A percentile compares a stretch with the other conserved stretches of the same genome.
phyloP scores from a whole-genome alignment of 345 rosid species.

The Gossypium anomalum region DNA sequence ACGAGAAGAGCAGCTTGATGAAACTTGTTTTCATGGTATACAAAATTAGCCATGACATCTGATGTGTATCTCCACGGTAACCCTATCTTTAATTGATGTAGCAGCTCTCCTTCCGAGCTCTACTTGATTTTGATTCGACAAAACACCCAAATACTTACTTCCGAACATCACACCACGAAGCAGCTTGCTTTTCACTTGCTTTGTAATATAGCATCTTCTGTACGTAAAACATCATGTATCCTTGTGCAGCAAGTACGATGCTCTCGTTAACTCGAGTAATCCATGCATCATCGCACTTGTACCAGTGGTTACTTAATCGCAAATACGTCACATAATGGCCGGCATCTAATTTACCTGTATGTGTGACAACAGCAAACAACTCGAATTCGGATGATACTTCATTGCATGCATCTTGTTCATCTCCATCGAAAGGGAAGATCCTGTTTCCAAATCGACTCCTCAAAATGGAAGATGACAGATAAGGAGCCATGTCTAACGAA shows the following conservation, averaged over 20 bases:
- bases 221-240: conserved; percentile 68
- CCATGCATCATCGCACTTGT: conserved; percentile 74
- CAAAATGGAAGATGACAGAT: conserved; percentile 59
- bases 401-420: conserved; percentile 39
- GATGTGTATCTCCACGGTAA: not conserved
- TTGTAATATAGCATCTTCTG: conserved; percentile 58
- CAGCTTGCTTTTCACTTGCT: conserved; percentile 42
- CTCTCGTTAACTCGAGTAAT: conserved; percentile 54
- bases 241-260: conserved; percentile 63
- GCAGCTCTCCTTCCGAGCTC: not conserved
- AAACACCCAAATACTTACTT: not conserved
- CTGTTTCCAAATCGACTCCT: conserved; percentile 56
- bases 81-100: not conserved
- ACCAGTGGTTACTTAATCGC: conserved; percentile 58
- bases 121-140: not conserved
- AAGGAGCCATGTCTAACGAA: conserved; percentile 56
- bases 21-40: conserved; percentile 16
- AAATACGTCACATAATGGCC: conserved; percentile 62
- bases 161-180: conserved; percentile 12
- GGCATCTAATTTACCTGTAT: conserved; percentile 51
- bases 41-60: not conserved
- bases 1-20: conserved; percentile 11
- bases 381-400: conserved; percentile 56
- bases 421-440: conserved; percentile 45
- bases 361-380: conserved; percentile 62